Evolutionary conservation across 331 rosid genomes (phyloP).

Genomic region (Phaseolus coccineus): DNA sequence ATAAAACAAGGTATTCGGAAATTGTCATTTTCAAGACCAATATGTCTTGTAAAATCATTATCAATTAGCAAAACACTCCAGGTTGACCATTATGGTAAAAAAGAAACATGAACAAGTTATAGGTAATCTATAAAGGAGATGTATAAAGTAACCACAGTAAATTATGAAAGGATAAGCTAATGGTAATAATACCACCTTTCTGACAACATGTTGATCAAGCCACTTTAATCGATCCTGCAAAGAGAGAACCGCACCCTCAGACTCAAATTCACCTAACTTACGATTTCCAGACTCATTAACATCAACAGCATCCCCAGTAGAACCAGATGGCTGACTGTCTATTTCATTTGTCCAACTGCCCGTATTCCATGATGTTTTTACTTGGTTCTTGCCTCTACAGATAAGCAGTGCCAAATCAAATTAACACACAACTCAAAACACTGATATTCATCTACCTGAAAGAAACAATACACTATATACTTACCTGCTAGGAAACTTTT

Average conservation of each 20-base stretch:
- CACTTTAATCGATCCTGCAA: slow-evolving; percentile 69
- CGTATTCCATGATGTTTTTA: slow-evolving; percentile 57
- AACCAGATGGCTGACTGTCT: slow-evolving; percentile 67
- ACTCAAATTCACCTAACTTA: slow-evolving; percentile 66
- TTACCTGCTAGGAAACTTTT: slow-evolving; percentile 74
- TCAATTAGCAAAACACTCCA: background rate
- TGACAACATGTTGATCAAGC: slow-evolving; percentile 64
- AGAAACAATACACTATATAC: slow-evolving; percentile 34
- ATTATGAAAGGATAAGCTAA: slow-evolving; percentile 22
- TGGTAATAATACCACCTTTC: slow-evolving; percentile 62
- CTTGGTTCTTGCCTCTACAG: slow-evolving; percentile 74
- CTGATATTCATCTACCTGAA: slow-evolving; percentile 24
- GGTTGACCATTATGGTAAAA: background rate
- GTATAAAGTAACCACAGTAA: background rate
- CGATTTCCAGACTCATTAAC: slow-evolving; percentile 55
- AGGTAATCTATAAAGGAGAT: background rate
- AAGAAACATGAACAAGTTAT: background rate
- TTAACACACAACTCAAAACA: slow-evolving; percentile 14
- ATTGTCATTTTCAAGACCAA: slow-evolving; percentile 3
- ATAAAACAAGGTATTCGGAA: background rate
- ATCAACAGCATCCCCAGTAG: slow-evolving; percentile 58
- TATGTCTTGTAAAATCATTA: background rate
- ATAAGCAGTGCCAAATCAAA: slow-evolving; percentile 41
- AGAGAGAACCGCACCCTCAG: slow-evolving; percentile 60
- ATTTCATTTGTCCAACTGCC: slow-evolving; percentile 66